Percentiles rank a stretch among this genome's conserved stretches.
phyloP scores from a whole-genome alignment of 352 stramenopile species.

The Pythium rishiriense region DNA sequence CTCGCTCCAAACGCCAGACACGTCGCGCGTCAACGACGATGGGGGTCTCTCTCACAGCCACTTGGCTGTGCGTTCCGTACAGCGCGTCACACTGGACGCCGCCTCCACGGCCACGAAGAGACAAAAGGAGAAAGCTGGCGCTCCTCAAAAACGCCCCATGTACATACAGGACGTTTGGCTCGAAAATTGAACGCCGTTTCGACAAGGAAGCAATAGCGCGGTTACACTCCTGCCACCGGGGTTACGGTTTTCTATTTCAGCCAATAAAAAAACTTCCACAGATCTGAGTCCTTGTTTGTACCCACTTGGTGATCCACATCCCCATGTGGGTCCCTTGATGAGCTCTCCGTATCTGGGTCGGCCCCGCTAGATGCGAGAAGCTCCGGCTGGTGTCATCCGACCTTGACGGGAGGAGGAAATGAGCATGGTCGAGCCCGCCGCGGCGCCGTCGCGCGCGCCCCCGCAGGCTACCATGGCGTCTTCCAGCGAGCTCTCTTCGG shows the following conservation, averaged over 20 bases:
- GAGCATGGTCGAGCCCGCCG: slow-evolving; percentile 14
- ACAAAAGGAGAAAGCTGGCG: too few species aligned
- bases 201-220: too few species aligned
- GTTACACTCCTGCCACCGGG: not conserved
- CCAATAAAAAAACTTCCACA: too few species aligned
- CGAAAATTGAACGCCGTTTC: too few species aligned
- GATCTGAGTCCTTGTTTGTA: too few species aligned
- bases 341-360: not conserved
- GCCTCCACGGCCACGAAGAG: not conserved
- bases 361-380: not conserved
- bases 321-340: not conserved
- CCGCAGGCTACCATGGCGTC: too few species aligned
- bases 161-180: too few species aligned
- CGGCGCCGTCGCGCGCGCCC: slow-evolving; percentile 10
- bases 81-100: not conserved
- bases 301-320: not conserved
- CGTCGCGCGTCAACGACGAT: not conserved
- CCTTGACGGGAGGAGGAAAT: not conserved
- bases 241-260: slow-evolving; percentile 1
- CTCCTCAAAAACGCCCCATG: not conserved
- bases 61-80: too few species aligned
- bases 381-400: not conserved
- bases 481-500: not conserved
- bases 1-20: too few species aligned
- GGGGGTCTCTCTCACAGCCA: too few species aligned